phyloP scores from a whole-genome alignment of 805 yeast genomes.

The Wickerhamiella azymoides region DNA sequence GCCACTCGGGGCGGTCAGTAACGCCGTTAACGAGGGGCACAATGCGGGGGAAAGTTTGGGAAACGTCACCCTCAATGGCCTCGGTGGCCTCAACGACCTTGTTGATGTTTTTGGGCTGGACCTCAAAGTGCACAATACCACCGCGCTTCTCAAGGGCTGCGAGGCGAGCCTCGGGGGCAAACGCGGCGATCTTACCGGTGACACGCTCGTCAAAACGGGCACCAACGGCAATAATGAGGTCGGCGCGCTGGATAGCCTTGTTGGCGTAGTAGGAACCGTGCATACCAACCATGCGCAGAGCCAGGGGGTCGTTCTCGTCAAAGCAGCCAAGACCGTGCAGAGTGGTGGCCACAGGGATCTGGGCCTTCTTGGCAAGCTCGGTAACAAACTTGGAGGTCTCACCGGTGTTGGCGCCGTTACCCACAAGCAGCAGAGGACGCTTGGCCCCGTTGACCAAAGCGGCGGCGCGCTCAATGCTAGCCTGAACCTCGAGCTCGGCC shows the following conservation, averaged over 20 bases:
- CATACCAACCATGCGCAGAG: constrained; percentile 96
- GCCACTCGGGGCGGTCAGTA: constrained; percentile 63
- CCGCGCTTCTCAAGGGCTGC: constrained; percentile 86
- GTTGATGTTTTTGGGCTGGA: constrained; percentile 91
- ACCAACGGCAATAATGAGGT: constrained; percentile 84
- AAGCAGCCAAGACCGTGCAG: constrained; percentile 88
- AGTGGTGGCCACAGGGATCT: constrained; percentile 93
- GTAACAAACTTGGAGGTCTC: constrained; percentile 47
- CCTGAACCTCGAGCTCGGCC: constrained; percentile 53
- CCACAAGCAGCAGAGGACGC: constrained; percentile 79
- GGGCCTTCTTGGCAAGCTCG: constrained; percentile 79
- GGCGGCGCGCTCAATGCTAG: constrained; percentile 66
- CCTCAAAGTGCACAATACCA: constrained; percentile 94
- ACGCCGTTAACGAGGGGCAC: constrained; percentile 58
- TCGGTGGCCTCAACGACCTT: constrained; percentile 90
- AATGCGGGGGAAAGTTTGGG: constrained; percentile 57
- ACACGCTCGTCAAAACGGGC: constrained; percentile 99
- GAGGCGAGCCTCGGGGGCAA: constrained; percentile 84
- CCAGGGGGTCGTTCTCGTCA: constrained; percentile 81
- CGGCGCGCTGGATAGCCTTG: constrained; percentile 86
- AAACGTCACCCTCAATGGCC: constrained; percentile 93
- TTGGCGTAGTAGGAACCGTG: constrained; percentile 95
- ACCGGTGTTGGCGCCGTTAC: constrained; percentile 78
- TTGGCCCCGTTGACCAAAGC: constrained; percentile 66
- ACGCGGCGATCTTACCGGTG: constrained; percentile 69